These are phyloP conservation scores for Spergularia azorica DNA, from an alignment of 179 eudicot genomes.

Conservation along the genomic window DNA sequence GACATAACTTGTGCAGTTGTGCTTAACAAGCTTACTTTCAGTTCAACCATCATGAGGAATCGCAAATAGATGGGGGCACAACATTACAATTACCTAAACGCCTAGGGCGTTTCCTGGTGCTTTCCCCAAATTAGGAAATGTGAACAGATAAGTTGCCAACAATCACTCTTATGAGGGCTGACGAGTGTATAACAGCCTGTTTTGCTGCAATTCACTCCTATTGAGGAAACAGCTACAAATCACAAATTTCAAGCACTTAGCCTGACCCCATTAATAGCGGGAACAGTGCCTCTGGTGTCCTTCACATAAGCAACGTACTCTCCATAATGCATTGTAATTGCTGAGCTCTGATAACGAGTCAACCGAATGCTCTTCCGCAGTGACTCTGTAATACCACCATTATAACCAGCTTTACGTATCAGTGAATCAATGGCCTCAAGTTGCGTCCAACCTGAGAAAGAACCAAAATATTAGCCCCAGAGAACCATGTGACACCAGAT, in stretches of 20 bases:
- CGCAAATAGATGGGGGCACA: neutral
- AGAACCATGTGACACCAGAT: neutral
- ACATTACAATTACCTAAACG: conserved; percentile 7
- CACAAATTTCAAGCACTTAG: conserved; percentile 27
- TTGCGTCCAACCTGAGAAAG: conserved; percentile 75
- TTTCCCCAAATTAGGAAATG: conserved; percentile 17
- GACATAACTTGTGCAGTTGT: too few relatives aligned
- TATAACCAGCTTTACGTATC: conserved; percentile 78
- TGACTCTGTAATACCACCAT: conserved; percentile 75
- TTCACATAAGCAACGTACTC: conserved; percentile 71
- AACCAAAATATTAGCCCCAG: neutral
- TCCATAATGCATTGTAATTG: conserved; percentile 71
- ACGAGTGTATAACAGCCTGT: conserved; percentile 20
- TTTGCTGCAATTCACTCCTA: conserved; percentile 13
- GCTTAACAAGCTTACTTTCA: neutral
- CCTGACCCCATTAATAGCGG: conserved; percentile 53
- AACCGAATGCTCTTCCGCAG: conserved; percentile 61
- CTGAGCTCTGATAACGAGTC: conserved; percentile 91
- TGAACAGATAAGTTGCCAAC: conserved; percentile 14
- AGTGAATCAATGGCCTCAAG: conserved; percentile 83
- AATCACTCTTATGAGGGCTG: conserved; percentile 18
- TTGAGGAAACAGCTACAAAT: conserved; percentile 15
- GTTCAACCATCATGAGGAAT: conserved; percentile 17
- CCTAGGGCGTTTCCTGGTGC: neutral
- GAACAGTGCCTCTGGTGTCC: conserved; percentile 58